Evolutionary conservation across 306 rosid genomes (phyloP).

Genomic region (Cucurbita pepo): DNA sequence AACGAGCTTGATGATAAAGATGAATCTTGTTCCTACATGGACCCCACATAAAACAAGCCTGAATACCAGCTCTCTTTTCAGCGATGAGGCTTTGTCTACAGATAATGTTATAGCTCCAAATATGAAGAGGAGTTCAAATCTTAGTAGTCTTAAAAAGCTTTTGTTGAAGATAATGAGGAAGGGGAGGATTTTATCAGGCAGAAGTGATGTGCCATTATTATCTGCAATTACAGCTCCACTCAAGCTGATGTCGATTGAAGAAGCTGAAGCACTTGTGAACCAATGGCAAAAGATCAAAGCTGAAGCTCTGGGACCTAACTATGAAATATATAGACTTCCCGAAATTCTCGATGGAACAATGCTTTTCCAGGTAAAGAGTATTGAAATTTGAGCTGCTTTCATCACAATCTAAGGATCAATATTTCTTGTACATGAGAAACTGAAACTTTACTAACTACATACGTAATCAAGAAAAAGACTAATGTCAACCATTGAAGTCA

Average conservation of each 20-base stretch:
- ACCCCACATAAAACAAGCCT: slow-evolving; percentile 21
- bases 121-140: slow-evolving; percentile 25
- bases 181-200: slow-evolving; percentile 23
- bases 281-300: slow-evolving; percentile 87
- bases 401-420: not conserved
- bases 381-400: not conserved
- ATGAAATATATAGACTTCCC: slow-evolving; percentile 45
- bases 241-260: slow-evolving; percentile 59
- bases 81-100: slow-evolving; percentile 33
- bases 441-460: not conserved
- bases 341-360: slow-evolving; percentile 80
- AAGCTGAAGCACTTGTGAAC: slow-evolving; percentile 82
- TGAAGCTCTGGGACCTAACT: slow-evolving; percentile 85
- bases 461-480: not conserved
- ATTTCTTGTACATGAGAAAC: not conserved
- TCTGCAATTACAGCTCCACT: slow-evolving; percentile 20
- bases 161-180: slow-evolving; percentile 25
- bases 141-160: slow-evolving; percentile 37
- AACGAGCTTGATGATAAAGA: slow-evolving; percentile 27
- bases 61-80: slow-evolving; percentile 14
- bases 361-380: slow-evolving; percentile 66
- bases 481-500: not conserved
- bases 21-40: slow-evolving; percentile 25
- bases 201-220: slow-evolving; percentile 20
- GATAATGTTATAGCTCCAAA: slow-evolving; percentile 38